These are phyloP conservation scores for Colletotrichum somersetense DNA, from an alignment of 2,329 filamentous ascomycete species.

Conservation along the genomic window DNA sequence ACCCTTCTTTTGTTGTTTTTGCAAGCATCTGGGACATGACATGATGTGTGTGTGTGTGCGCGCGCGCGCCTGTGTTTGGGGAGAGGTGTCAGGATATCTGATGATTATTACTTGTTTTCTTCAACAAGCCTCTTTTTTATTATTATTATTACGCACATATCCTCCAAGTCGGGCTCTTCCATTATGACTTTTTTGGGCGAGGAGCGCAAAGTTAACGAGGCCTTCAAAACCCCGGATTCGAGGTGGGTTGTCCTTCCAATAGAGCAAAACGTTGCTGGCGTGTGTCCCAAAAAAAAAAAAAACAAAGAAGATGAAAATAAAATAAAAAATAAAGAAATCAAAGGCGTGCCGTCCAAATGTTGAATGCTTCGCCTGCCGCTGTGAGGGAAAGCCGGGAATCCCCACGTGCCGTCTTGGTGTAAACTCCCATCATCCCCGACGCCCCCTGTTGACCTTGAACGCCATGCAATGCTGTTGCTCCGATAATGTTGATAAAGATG, in stretches of 20 bases:
- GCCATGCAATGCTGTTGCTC: slow-evolving; percentile 51
- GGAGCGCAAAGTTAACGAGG: background rate
- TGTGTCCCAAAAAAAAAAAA: background rate
- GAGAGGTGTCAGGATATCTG: background rate
- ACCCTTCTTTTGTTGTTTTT: no score
- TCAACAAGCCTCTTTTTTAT: background rate
- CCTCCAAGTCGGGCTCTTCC: background rate
- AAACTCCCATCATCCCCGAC: background rate
- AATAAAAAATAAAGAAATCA: background rate
- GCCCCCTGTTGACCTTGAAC: slow-evolving; percentile 44
- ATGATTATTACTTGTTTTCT: background rate
- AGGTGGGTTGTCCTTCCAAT: background rate
- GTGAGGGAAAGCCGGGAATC: background rate
- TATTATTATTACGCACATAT: background rate
- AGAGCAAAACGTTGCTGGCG: background rate
- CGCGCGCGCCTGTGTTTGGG: background rate
- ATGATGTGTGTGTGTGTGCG: background rate
- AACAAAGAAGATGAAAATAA: accelerated
- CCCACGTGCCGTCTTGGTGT: background rate
- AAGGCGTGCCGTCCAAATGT: no score
- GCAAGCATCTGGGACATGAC: background rate
- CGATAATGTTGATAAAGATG: slow-evolving; percentile 5
- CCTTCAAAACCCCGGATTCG: background rate
- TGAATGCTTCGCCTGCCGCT: background rate
- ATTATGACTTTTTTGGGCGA: background rate